Base-by-base conservation (phyloP, 2,329 filamentous ascomycete species). In the Xylaria multiplex region DNA sequence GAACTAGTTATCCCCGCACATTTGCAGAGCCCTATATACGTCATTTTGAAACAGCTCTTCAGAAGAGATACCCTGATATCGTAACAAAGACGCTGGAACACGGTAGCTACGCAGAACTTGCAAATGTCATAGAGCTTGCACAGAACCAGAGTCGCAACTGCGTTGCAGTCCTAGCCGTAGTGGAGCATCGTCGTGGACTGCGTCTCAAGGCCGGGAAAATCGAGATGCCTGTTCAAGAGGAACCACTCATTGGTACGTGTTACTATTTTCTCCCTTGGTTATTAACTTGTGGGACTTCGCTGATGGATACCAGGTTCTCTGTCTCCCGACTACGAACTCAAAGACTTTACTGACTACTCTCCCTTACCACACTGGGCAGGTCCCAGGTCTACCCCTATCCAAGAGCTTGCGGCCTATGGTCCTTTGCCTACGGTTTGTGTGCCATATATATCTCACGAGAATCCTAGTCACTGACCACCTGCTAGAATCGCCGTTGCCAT, bases 71-170 rank as follows among this genome's bases (percentile, higher is more conserved):
- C 6, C 79, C 81, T 0, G 73, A 79, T 14, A 81, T 79, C 60
- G 77, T 86, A 40, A 80, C 80, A 62, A 82, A 86, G 61, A 82
- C 85, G 0, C 83, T 88, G 19, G 77, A 83, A 5, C 74, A 82
- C 0, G 81, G 80, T 1, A 87, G 80, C 70, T 88, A 87, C 70
- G 79, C 78, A 4, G 85, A 84, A 56, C 79, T 87, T 1, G 72
- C 85, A 3, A 79, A 80, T 19, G 82, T 87, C 64, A 79, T 82
- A 0, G 69, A 77, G 11, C 83, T 82, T 54, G 81, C 82, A 14
- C 76, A 81, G 22, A 74, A 77, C 2, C 76, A 87, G 40, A 77
- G 82, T 13, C 77, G 76, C 35, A 87, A 86, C 69, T 85, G 83
- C 62, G 87, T 85, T 0, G 74, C 85, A 8, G 81, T 80, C 8